A percentile compares a stretch with the other conserved stretches of the same genome.
phyloP scores from a whole-genome alignment of 345 rosid genomes.

The Iberis pinnata region DNA sequence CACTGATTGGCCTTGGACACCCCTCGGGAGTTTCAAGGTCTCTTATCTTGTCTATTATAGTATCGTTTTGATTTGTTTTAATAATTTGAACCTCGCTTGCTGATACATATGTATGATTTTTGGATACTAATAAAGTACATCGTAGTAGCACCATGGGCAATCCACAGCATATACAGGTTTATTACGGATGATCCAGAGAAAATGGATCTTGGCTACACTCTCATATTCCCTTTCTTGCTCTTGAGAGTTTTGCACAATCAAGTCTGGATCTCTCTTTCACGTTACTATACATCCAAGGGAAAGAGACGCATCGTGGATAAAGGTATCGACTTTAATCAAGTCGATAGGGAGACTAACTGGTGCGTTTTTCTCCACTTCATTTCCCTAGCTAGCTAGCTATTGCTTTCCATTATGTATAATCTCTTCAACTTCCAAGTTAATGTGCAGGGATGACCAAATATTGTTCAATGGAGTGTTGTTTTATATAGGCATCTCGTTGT shows the following conservation, averaged over 20 bases:
- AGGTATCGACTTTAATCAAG: constrained; percentile 65
- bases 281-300: constrained; percentile 57
- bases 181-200: constrained; percentile 17
- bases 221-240: constrained; percentile 38
- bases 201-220: constrained; percentile 32
- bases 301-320: constrained; percentile 50
- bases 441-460: constrained; percentile 48
- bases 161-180: constrained; percentile 37
- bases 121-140: no score
- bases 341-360: constrained; percentile 67
- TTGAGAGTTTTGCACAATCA: constrained; percentile 63
- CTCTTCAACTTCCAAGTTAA: no score
- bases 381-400: no score
- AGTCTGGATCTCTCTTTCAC: constrained; percentile 57
- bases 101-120: no score
- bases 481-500: constrained; percentile 14
- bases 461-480: constrained; percentile 46
- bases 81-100: no score
- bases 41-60: no score
- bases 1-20: no score
- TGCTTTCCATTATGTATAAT: no score
- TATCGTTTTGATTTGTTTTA: no score
- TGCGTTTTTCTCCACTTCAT: no score
- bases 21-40: no score
- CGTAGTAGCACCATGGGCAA: constrained; percentile 52